Evolutionary conservation across 768 basidiomycete species (phyloP).

Genomic region (Rhizopogon rudus): DNA sequence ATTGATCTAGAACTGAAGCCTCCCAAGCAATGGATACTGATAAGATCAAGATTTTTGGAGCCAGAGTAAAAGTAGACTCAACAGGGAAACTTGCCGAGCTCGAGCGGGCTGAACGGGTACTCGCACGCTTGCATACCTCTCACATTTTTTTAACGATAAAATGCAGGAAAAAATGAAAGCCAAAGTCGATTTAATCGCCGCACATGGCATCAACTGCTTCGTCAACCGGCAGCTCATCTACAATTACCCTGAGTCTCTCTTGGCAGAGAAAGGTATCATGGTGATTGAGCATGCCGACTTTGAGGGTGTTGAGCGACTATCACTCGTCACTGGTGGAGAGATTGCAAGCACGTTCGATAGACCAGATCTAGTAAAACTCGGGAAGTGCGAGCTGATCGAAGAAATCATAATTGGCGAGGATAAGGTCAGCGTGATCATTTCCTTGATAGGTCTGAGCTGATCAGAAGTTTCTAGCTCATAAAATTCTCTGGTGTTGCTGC

Average conservation of each 20-base stretch:
- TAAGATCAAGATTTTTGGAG: constrained; percentile 99
- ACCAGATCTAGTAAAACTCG: constrained; percentile 89
- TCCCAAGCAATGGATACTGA: constrained; percentile 95
- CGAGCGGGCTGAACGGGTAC: constrained; percentile 87
- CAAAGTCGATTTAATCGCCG: constrained; percentile 91
- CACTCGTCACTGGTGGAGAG: constrained; percentile 96
- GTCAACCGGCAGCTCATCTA: constrained; percentile 98
- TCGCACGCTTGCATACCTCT: constrained; percentile 13
- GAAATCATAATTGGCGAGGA: constrained; percentile 99
- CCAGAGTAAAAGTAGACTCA: constrained; percentile 90
- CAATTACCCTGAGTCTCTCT: constrained; percentile 96
- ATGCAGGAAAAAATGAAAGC: constrained; percentile 98
- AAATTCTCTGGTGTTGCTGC: constrained; percentile 99
- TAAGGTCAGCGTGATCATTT: constrained; percentile 52
- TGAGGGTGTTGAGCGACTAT: constrained; percentile 94
- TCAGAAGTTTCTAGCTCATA: constrained; percentile 62
- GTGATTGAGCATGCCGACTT: constrained; percentile 98
- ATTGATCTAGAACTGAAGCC: not conserved
- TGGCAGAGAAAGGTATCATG: constrained; percentile 94
- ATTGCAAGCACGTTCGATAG: constrained; percentile 94
- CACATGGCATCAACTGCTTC: constrained; percentile 95
- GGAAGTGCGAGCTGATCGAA: constrained; percentile 91
- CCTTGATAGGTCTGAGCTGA: constrained; percentile 1
- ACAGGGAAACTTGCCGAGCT: constrained; percentile 98
- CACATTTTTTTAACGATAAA: not conserved